Evolutionary conservation across 2,329 filamentous ascomycete genomes (phyloP).

Genomic region (Nigrograna mackinnonii): DNA sequence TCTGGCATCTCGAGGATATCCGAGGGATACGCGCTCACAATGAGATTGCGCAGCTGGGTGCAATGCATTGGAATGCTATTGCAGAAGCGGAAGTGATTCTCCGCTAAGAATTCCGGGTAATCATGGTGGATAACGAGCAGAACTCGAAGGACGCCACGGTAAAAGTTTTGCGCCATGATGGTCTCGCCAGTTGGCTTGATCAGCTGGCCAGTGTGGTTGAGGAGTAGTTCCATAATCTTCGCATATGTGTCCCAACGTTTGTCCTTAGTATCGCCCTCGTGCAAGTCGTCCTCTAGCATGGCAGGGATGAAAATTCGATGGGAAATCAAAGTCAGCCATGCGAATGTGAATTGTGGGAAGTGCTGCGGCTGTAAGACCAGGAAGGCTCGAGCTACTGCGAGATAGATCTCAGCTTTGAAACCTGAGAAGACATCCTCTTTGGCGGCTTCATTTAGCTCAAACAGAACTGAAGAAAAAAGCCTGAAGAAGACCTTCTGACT

Average conservation of each 20-base stretch:
- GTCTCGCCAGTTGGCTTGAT: slow-evolving; percentile 74
- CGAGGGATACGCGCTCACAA: slow-evolving; percentile 78
- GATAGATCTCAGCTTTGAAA: slow-evolving; percentile 70
- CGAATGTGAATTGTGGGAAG: slow-evolving; percentile 82
- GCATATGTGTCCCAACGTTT: slow-evolving; percentile 77
- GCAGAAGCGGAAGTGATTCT: slow-evolving; percentile 82
- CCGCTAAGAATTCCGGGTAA: slow-evolving; percentile 88
- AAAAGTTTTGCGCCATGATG: slow-evolving; percentile 77
- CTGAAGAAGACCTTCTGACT: slow-evolving; percentile 91
- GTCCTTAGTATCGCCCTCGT: slow-evolving; percentile 46
- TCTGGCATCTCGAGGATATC: slow-evolving; percentile 73
- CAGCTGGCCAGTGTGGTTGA: slow-evolving; percentile 77
- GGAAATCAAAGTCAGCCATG: slow-evolving; percentile 80
- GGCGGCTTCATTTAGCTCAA: slow-evolving; percentile 68
- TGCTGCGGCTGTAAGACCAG: slow-evolving; percentile 74
- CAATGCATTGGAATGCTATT: slow-evolving; percentile 81
- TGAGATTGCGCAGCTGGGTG: slow-evolving; percentile 84
- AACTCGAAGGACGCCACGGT: slow-evolving; percentile 81
- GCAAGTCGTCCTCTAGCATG: slow-evolving; percentile 69
- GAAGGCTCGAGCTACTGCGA: slow-evolving; percentile 73
- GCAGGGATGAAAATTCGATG: slow-evolving; percentile 84
- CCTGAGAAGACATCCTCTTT: slow-evolving; percentile 45
- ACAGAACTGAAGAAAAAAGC: slow-evolving; percentile 81
- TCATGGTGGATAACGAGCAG: slow-evolving; percentile 88
- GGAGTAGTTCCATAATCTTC: slow-evolving; percentile 71